These are phyloP conservation scores for Platanthera guangdongensis DNA, from an alignment of 106 monocot species.

Conservation along the genomic window DNA sequence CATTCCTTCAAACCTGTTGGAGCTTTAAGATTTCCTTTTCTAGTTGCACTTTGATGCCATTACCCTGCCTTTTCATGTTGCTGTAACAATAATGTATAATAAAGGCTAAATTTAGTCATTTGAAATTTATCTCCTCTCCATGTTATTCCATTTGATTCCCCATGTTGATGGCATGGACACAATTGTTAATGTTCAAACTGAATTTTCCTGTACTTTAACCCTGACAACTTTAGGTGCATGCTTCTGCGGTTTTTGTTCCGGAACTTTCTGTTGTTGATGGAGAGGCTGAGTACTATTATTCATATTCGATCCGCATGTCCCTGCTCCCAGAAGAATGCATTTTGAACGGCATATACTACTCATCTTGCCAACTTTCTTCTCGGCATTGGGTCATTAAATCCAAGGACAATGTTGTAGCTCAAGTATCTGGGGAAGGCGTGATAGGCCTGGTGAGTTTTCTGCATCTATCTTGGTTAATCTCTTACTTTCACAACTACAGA, in stretches of 20 bases:
- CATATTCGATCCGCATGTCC: conserved; percentile 81
- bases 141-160: background rate
- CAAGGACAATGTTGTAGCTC: conserved; percentile 31
- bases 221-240: conserved; percentile 44
- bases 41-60: background rate
- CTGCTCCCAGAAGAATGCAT: conserved; percentile 60
- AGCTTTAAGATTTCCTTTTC: too few relatives aligned
- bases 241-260: conserved; percentile 78
- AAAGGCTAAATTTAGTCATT: background rate
- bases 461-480: background rate
- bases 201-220: background rate
- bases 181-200: background rate
- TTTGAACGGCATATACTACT: conserved; percentile 48
- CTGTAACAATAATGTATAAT: background rate
- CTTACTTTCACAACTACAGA: too few relatives aligned
- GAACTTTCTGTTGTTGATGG: conserved; percentile 31
- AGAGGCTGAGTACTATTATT: conserved; percentile 21
- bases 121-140: background rate
- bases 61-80: background rate
- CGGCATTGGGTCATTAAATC: conserved; percentile 72
- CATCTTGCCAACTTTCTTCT: conserved; percentile 74
- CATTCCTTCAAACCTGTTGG: too few relatives aligned
- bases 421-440: conserved; percentile 65
- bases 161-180: background rate
- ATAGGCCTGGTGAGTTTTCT: conserved; percentile 55